Evolutionary conservation across 805 yeast species (phyloP).

Genomic region (Nakazawaea holstii): DNA sequence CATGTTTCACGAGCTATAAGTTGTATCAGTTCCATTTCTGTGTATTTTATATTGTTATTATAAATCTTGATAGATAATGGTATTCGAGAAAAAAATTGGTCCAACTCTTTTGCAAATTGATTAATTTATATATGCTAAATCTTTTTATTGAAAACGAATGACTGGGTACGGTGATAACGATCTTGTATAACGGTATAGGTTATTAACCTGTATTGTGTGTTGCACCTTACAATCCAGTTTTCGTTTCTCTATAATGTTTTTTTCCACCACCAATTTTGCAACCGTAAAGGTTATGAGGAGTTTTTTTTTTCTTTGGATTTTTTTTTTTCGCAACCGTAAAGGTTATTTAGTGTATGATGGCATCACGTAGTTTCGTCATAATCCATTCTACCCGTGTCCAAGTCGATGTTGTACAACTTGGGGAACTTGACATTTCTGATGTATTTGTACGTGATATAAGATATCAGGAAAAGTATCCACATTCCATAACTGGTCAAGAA

Average conservation of each 20-base stretch:
- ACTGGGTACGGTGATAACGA: too few relatives aligned
- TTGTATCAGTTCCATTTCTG: slow-evolving; percentile 8
- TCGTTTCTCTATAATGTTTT: background rate
- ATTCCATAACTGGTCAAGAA: slow-evolving; percentile 54
- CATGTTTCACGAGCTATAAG: slow-evolving; percentile 24
- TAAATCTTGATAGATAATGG: background rate
- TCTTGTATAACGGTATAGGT: background rate
- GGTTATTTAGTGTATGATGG: background rate
- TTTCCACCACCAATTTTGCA: background rate
- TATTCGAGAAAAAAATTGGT: background rate
- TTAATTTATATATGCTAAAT: too few relatives aligned
- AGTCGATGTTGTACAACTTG: slow-evolving; percentile 67
- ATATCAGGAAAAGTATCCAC: slow-evolving; percentile 35
- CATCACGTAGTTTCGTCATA: slow-evolving; percentile 71
- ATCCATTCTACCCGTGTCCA: slow-evolving; percentile 81
- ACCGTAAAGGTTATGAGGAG: background rate
- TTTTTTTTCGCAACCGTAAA: background rate
- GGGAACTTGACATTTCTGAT: slow-evolving; percentile 60
- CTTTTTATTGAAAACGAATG: too few relatives aligned
- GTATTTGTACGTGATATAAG: slow-evolving; percentile 46
- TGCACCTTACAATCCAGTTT: background rate
- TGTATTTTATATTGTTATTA: background rate
- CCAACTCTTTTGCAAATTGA: too few relatives aligned
- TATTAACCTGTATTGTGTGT: background rate
- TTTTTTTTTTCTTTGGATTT: too few relatives aligned